Conservation (phyloP, 2,329 filamentous ascomycete species). For the Botrytis fabae region DNA sequence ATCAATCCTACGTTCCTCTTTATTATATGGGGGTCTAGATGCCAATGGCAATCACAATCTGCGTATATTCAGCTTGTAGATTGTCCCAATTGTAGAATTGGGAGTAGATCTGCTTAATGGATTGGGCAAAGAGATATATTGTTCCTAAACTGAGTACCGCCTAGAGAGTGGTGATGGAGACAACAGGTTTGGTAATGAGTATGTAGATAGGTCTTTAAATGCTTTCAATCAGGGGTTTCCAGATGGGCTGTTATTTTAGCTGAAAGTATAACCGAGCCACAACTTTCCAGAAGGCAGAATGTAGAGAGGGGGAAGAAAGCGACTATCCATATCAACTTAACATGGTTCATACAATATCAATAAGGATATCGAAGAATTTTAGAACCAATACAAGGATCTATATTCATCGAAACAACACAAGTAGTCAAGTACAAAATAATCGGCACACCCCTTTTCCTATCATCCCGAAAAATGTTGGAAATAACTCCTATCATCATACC, state of each 20-base stretch:
- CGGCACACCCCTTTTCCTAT: background rate
- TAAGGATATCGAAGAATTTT: background rate
- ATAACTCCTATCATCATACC: background rate
- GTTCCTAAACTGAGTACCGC: slow-evolving; percentile 25
- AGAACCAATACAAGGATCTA: background rate
- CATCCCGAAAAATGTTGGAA: background rate
- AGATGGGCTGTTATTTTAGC: background rate
- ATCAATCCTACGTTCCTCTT: no score
- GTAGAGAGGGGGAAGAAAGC: background rate
- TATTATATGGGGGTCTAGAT: no score
- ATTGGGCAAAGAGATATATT: slow-evolving; percentile 37
- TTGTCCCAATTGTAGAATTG: slow-evolving; percentile 28
- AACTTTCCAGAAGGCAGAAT: background rate
- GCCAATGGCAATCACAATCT: slow-evolving; percentile 18
- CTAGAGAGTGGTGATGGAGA: no score
- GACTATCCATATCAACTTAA: background rate
- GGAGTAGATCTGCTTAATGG: slow-evolving; percentile 31
- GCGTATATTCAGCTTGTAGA: slow-evolving; percentile 28
- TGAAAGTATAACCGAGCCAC: background rate
- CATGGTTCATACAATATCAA: background rate
- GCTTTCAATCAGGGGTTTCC: background rate
- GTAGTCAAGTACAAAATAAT: background rate
- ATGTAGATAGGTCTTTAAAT: no score
- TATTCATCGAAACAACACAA: background rate
- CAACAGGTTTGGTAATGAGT: no score